Conservation (phyloP, 108 stramenopile species). For the Aurantiochytrium sp. region DNA sequence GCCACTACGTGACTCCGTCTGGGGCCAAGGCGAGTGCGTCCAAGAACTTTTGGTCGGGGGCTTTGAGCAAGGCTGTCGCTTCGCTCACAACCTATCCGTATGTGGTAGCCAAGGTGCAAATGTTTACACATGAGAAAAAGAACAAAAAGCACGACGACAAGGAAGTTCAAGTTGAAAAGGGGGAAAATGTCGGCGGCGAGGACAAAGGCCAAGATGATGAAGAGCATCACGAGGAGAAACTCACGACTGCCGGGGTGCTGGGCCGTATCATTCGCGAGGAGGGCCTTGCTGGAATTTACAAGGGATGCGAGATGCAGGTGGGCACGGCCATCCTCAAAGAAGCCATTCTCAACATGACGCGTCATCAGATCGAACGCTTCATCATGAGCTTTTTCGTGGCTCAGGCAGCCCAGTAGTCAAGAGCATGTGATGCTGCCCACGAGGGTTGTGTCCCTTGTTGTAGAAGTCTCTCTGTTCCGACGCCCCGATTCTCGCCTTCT, state of each 20-base stretch:
- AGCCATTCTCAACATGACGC: neutral
- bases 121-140: neutral
- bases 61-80: neutral
- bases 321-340: neutral
- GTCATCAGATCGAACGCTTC: neutral
- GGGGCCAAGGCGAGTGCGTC: neutral
- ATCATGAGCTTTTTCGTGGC: neutral
- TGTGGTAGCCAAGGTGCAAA: neutral
- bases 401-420: neutral
- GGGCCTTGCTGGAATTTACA: neutral
- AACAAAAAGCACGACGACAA: neutral
- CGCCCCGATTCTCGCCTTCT: too few relatives aligned
- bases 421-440: too few relatives aligned
- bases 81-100: neutral
- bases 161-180: too few relatives aligned
- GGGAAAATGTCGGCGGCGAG: too few relatives aligned
- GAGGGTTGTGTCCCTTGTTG: too few relatives aligned
- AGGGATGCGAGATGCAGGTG: slow-evolving; percentile 2
- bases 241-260: neutral
- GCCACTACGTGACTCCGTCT: neutral
- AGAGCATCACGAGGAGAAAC: neutral
- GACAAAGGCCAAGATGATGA: neutral
- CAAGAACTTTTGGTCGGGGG: neutral
- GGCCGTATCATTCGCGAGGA: neutral
- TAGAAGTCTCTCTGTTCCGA: too few relatives aligned